Evolutionary conservation across 345 rosid genomes (phyloP).

Genomic region (Pelargonium nanum): DNA sequence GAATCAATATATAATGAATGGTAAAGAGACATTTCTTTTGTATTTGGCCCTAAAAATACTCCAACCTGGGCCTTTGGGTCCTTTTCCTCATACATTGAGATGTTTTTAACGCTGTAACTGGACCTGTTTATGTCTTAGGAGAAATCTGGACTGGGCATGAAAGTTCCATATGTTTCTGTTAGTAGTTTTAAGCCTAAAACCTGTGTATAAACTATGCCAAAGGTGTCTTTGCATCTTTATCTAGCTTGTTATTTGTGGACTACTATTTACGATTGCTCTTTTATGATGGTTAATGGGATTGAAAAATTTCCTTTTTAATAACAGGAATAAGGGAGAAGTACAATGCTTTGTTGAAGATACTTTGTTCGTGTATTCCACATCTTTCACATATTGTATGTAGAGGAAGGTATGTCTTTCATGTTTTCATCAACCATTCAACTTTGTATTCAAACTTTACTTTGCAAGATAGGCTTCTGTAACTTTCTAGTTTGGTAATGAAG

Average conservation of each 20-base stretch:
- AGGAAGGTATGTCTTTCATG: slow-evolving; percentile 48
- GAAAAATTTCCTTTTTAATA: background rate
- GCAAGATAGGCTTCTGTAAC: background rate
- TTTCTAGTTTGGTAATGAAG: background rate
- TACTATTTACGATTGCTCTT: slow-evolving; percentile 1
- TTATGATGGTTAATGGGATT: background rate
- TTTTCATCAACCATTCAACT: background rate
- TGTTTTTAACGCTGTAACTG: background rate
- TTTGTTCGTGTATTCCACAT: slow-evolving; percentile 43
- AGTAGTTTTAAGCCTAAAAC: background rate
- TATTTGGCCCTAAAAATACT: background rate
- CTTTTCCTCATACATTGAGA: background rate
- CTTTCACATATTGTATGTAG: slow-evolving; percentile 29
- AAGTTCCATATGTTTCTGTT: background rate
- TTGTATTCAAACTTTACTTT: background rate
- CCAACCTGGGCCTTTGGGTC: background rate
- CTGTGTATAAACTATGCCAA: background rate
- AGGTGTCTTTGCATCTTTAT: background rate
- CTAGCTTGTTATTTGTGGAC: background rate
- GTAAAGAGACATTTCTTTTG: slow-evolving; percentile 22
- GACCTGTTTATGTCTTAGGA: background rate
- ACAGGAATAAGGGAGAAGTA: slow-evolving; percentile 63
- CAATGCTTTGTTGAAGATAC: slow-evolving; percentile 38
- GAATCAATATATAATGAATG: slow-evolving; percentile 40
- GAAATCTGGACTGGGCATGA: background rate